A percentile compares a stretch with the other conserved stretches of the same genome.
Conservation (phyloP, 768 basidiomycete genomes). For the Imleria badia region DNA sequence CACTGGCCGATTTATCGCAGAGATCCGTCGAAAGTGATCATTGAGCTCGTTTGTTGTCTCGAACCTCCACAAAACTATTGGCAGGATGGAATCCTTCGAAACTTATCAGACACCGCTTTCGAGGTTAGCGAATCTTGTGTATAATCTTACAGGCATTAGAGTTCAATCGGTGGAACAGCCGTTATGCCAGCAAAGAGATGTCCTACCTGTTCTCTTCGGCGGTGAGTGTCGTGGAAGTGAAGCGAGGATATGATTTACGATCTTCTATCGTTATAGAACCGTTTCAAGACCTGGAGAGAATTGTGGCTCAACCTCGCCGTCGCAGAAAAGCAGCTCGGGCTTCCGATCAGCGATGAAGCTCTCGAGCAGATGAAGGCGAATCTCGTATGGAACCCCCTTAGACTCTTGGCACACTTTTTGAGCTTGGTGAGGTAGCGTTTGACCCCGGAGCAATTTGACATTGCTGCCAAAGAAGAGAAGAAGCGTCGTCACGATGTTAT, state of each 20-base stretch:
- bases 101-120: constrained; percentile 82
- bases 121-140: constrained; percentile 46
- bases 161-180: constrained; percentile 46
- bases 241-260: background rate
- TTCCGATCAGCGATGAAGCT: constrained; percentile 86
- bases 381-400: constrained; percentile 48
- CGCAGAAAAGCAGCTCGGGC: constrained; percentile 93
- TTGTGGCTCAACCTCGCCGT: constrained; percentile 96
- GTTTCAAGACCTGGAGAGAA: constrained; percentile 93
- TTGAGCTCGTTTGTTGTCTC: background rate
- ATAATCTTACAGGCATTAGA: background rate
- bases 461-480: constrained; percentile 94
- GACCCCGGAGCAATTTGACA: constrained; percentile 85
- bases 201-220: constrained; percentile 93
- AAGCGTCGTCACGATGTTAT: constrained; percentile 98
- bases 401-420: background rate
- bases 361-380: constrained; percentile 94
- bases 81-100: constrained; percentile 59
- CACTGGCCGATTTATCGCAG: background rate
- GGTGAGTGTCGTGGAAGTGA: constrained; percentile 43
- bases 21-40: no score
- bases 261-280: constrained; percentile 54
- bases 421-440: constrained; percentile 53
- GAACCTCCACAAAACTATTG: background rate
- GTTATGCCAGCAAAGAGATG: constrained; percentile 99